phyloP scores from a whole-genome alignment of 805 yeast species.

The Yamadazyma phyllophila region DNA sequence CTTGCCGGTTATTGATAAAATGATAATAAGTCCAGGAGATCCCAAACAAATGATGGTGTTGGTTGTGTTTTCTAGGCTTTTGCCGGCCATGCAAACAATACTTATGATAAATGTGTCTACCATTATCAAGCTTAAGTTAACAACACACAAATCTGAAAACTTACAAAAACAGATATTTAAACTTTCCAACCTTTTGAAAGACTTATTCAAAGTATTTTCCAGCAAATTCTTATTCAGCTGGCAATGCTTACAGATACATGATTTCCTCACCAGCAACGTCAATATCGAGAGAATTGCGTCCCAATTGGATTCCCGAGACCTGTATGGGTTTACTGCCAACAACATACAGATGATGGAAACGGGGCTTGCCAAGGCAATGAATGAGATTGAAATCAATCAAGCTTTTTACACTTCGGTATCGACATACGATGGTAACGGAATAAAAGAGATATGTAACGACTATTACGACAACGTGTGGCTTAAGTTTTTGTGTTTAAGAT shows the following conservation, averaged over 20 bases:
- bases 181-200: slow-evolving; percentile 17
- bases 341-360: slow-evolving; percentile 1
- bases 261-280: slow-evolving; percentile 35
- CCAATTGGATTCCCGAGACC: neutral
- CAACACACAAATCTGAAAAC: slow-evolving; percentile 1
- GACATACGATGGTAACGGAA: neutral
- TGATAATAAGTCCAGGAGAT: neutral
- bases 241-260: slow-evolving; percentile 57
- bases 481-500: neutral
- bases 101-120: neutral
- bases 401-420: slow-evolving; percentile 4
- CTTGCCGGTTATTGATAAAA: slow-evolving; percentile 7
- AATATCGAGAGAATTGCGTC: slow-evolving; percentile 15
- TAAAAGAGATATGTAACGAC: neutral
- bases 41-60: slow-evolving; percentile 16
- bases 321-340: slow-evolving; percentile 8
- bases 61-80: neutral
- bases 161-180: slow-evolving; percentile 15
- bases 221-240: slow-evolving; percentile 59
- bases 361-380: neutral
- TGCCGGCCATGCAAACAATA: neutral
- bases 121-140: neutral
- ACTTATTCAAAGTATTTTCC: slow-evolving; percentile 35
- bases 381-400: slow-evolving; percentile 8
- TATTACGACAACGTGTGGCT: slow-evolving; percentile 2